Conservation (phyloP, 306 rosid species). For the Malus asiatica region DNA sequence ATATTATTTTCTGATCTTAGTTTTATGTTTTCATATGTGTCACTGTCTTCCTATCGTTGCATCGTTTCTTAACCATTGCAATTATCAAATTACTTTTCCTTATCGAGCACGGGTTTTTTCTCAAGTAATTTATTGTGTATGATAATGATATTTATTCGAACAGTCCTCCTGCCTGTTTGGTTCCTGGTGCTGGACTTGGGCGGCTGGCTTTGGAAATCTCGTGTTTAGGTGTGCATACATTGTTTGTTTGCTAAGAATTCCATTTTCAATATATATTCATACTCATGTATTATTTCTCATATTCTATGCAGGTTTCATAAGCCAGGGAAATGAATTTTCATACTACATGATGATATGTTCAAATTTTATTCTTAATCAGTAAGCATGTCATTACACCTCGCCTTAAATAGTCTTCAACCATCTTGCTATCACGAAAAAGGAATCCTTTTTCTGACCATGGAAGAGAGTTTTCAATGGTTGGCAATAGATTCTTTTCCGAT, state of each 20-base stretch:
- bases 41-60: slow-evolving; percentile 2
- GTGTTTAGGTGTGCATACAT: slow-evolving; percentile 51
- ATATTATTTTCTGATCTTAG: neutral
- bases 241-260: slow-evolving; percentile 1
- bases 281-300: slow-evolving; percentile 13
- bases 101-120: neutral
- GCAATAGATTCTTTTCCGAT: slow-evolving; percentile 3
- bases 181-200: slow-evolving; percentile 99
- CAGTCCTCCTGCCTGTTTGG: slow-evolving; percentile 98
- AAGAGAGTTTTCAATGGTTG: neutral
- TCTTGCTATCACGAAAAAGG: neutral
- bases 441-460: neutral
- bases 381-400: slow-evolving; percentile 24
- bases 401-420: neutral
- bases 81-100: neutral
- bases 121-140: slow-evolving; percentile 6
- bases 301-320: slow-evolving; percentile 63
- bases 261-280: neutral
- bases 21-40: neutral
- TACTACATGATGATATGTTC: slow-evolving; percentile 99
- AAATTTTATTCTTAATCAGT: slow-evolving; percentile 91
- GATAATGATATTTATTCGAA: slow-evolving; percentile 23
- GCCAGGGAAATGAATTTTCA: slow-evolving; percentile 98
- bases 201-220: slow-evolving; percentile 93
- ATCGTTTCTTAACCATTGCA: slow-evolving; percentile 8